Conservation (phyloP, 75 land plant genomes). For the Sequoia sempervirens region DNA sequence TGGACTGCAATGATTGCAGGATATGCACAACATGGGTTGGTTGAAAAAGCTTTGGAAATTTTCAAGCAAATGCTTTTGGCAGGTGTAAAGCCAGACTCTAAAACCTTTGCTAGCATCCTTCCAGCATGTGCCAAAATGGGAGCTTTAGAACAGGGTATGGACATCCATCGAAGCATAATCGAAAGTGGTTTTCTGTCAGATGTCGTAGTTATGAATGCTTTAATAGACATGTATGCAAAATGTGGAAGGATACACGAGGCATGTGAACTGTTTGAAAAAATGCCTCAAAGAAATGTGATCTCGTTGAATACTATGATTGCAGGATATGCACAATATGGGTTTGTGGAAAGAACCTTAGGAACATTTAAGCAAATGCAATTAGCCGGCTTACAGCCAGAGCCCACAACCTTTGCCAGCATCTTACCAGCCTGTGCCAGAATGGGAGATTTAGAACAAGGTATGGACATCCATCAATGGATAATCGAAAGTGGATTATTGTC, state of each 20-base stretch:
- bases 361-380: background rate
- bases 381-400: background rate
- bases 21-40: too few relatives aligned
- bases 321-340: background rate
- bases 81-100: too few relatives aligned
- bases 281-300: background rate
- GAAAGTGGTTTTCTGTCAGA: too few relatives aligned
- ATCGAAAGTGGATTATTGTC: background rate
- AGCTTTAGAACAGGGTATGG: too few relatives aligned
- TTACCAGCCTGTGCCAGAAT: background rate
- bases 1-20: too few relatives aligned
- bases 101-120: too few relatives aligned
- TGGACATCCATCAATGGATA: background rate
- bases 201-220: too few relatives aligned
- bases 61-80: too few relatives aligned
- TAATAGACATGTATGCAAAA: background rate
- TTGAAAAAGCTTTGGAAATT: too few relatives aligned
- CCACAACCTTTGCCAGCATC: background rate
- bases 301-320: background rate
- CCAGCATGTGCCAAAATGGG: too few relatives aligned
- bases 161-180: too few relatives aligned
- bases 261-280: background rate
- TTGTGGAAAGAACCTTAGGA: background rate
- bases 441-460: background rate
- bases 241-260: background rate